Base-by-base conservation (phyloP, 305 asterid species). In the Fraxinus velutina region DNA sequence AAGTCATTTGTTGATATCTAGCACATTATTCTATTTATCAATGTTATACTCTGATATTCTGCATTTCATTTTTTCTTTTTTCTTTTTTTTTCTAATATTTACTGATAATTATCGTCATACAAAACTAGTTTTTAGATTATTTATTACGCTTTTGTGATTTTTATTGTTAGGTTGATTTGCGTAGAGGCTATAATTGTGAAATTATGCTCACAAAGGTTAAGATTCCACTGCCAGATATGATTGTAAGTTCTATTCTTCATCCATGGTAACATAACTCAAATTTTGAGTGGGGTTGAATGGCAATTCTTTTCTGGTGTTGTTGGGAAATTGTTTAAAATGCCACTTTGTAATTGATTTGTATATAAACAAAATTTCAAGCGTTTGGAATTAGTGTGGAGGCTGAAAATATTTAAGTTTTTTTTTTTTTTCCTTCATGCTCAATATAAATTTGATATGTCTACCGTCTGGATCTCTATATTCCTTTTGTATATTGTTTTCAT, bases 181-280 rank as follows among this genome's bases (percentile, higher is more conserved):
- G 99, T 2, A 90, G 97, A 87, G 99, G 97, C 34, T 95, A 95
- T 87, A 95, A 95, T 84, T 95, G 99, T 84, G 99, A 95, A 86
- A 95, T 95, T 82, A 95, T 95, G 99, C 99, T 95, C 83, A 91
- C 98, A 81, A 95, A 95, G 88, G 88, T 95, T 82, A 95, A 94
- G 86, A 95, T 95, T 80, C 97, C 97, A 22, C 86, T 95, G 86
- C 94, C 98, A 75, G 98, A 92, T 83, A 92, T 95, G 97, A 82
- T 91, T 86, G 99, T 95, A 91, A 94, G 99, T 88, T 80, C 84
- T 81, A 80, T 80, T 73, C 62, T 79, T 81, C 76, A 77, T 79
- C 39, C 33, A 39, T 81, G 42, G 71, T 62, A 47, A 1, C 29
- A 13, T 12, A 72, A 32, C 66, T 52, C 66, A 34, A 13, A n/a